Conservation (phyloP, 768 basidiomycete species). For the Rhodosporidiobolus odoratus region DNA sequence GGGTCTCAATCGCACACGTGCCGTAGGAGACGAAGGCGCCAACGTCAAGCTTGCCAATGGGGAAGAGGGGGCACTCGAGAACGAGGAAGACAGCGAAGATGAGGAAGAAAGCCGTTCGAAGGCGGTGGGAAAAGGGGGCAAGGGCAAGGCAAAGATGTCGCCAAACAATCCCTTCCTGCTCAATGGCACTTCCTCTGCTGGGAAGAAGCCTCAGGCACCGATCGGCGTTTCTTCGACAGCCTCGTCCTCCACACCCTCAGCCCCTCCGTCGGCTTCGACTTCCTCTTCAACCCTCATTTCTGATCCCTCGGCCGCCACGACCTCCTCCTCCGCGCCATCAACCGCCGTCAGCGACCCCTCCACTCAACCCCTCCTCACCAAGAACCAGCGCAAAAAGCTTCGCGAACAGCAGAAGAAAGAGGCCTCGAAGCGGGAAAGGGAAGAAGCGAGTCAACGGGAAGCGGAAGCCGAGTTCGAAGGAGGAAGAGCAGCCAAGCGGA, state of each 20-base stretch:
- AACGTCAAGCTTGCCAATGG: background rate
- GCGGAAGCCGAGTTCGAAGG: background rate
- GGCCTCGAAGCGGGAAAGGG: background rate
- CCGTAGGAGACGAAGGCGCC: conserved; percentile 6
- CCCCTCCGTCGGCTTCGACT: background rate
- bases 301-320: conserved; percentile 3
- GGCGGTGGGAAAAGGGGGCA: conserved; percentile 23
- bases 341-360: background rate
- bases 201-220: background rate
- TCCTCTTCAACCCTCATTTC: background rate
- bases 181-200: background rate
- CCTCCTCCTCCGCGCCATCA: background rate
- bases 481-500: no score
- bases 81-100: conserved; percentile 15
- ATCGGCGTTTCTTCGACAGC: background rate
- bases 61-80: background rate
- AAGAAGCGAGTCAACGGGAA: conserved; percentile 18
- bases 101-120: conserved; percentile 29
- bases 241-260: background rate
- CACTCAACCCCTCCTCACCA: conserved; percentile 8
- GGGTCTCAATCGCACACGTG: background rate
- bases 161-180: conserved; percentile 25
- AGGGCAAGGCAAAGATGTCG: conserved; percentile 4
- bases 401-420: conserved; percentile 8
- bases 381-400: conserved; percentile 35